Percentiles rank a stretch among this genome's conserved stretches.
phyloP scores from a whole-genome alignment of 1,139 yeast genomes.

The Hyphopichia fennica region DNA sequence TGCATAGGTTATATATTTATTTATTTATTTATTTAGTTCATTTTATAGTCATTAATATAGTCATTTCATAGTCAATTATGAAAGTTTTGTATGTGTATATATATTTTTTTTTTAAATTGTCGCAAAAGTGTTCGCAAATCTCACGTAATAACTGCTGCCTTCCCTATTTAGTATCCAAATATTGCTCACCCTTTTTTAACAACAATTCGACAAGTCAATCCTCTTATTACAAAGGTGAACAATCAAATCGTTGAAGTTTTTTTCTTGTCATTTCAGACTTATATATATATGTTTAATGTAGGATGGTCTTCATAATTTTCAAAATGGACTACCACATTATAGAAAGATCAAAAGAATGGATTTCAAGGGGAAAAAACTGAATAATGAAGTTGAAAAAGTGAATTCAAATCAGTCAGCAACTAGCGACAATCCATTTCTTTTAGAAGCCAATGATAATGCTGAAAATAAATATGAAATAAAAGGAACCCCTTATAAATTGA shows the following conservation, averaged over 20 bases:
- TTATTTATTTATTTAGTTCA: neutral
- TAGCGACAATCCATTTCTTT: neutral
- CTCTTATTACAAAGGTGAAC: no score
- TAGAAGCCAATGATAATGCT: neutral
- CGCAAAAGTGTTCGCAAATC: neutral
- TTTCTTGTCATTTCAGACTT: no score
- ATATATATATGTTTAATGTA: no score
- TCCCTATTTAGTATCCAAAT: neutral
- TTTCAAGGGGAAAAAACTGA: neutral
- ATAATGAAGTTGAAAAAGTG: neutral
- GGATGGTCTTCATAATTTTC: no score
- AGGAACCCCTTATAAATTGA: neutral
- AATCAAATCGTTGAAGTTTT: no score
- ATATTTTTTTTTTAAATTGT: no score
- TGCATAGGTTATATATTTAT: neutral
- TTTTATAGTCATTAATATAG: neutral
- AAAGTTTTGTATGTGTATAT: no score
- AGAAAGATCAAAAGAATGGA: no score
- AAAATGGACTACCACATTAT: no score
- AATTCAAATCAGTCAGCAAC: neutral
- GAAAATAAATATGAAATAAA: neutral
- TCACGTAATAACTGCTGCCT: neutral
- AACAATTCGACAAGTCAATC: no score
- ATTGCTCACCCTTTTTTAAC: neutral
- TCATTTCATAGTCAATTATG: neutral